These are phyloP conservation scores for Scheffersomyces titani DNA, from an alignment of 1,139 yeast genomes.

Conservation along the genomic window DNA sequence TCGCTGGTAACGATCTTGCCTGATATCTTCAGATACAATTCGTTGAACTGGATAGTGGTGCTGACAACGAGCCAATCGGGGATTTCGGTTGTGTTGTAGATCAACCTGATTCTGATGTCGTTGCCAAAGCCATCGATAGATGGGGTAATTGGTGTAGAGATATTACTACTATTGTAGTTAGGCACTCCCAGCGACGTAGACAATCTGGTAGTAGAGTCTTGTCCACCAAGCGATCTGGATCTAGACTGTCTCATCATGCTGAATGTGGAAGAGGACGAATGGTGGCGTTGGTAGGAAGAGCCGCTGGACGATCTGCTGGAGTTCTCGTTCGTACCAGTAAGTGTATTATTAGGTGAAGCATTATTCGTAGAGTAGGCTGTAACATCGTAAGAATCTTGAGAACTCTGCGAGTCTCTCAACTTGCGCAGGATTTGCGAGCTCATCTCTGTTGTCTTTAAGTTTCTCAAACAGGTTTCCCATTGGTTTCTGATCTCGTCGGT, in stretches of 20 bases:
- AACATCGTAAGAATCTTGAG: slow-evolving; percentile 31
- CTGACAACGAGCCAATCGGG: slow-evolving; percentile 41
- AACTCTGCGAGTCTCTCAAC: slow-evolving; percentile 40
- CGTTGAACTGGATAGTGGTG: slow-evolving; percentile 44
- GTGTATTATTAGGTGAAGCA: slow-evolving; percentile 11
- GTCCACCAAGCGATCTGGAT: slow-evolving; percentile 21
- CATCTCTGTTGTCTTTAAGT: slow-evolving; percentile 45
- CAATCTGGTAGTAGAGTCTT: slow-evolving; percentile 12
- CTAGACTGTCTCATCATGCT: slow-evolving; percentile 46
- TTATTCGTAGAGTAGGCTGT: slow-evolving; percentile 13
- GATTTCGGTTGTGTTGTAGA: slow-evolving; percentile 47
- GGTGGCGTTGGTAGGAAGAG: slow-evolving; percentile 38
- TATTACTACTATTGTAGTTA: slow-evolving; percentile 1
- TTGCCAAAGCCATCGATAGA: slow-evolving; percentile 9
- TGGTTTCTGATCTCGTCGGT: slow-evolving; percentile 71
- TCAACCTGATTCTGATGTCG: slow-evolving; percentile 46
- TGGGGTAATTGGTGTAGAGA: slow-evolving; percentile 5
- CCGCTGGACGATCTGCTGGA: slow-evolving; percentile 28
- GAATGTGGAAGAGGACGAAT: slow-evolving; percentile 47
- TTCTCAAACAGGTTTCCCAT: slow-evolving; percentile 65
- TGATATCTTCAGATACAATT: slow-evolving; percentile 45
- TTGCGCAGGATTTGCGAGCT: slow-evolving; percentile 39
- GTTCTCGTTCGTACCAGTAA: slow-evolving; percentile 6
- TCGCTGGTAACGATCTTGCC: slow-evolving; percentile 34
- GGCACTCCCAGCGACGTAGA: slow-evolving; percentile 9